Base-by-base conservation (phyloP, 1,139 yeast species). In the Hansenula lynferdii region DNA sequence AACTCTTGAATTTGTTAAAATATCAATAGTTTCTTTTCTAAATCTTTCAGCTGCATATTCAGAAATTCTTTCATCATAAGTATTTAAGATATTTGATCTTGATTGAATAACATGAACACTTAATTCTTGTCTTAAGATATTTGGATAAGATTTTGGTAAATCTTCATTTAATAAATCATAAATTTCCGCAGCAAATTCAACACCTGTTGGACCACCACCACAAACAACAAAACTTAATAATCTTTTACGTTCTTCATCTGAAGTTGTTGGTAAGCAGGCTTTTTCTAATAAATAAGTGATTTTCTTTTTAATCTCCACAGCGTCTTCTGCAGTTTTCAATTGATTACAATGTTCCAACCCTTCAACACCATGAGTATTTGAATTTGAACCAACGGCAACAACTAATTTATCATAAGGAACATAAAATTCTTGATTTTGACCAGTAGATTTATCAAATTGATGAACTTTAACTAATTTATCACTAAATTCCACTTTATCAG, bases 131-230 rank as follows among this genome's bases (percentile, higher is more conserved):
- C 81, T 69, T 38, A 78, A 59, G 36, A 77, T 61, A 49, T 68
- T 69, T 41, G 85, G 84, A 58, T 74, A 78, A 37, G 66, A 57
- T 35, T 69, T 63, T 35, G 69, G 65, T 47, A 78, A 55, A 53
- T 78, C 84, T 57, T 78, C 85, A 51, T 76, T 75, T 50, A 78
- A 59, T 44, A 77, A 53, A 51, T 78, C 85, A 46, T 64, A 77
- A 21, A 78, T 70, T 54, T 78, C 82, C 20, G 84, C 83, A 18
- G 85, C 85, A 48, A 79, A 68, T 54, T 79, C 85, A 31, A 77
- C 81, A 48, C 85, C 85, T 3, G 85, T 79, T 45, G 85, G 85
- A 23, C 85, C 85, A 42, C 84, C 85, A 44, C 85, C 85, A 54
- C 84, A 79, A 31, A 79, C 71, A 20, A 79, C 85, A 61, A 77